Evolutionary conservation across 2,329 filamentous ascomycete species (phyloP).

Genomic region (Colletotrichum simmondsii): DNA sequence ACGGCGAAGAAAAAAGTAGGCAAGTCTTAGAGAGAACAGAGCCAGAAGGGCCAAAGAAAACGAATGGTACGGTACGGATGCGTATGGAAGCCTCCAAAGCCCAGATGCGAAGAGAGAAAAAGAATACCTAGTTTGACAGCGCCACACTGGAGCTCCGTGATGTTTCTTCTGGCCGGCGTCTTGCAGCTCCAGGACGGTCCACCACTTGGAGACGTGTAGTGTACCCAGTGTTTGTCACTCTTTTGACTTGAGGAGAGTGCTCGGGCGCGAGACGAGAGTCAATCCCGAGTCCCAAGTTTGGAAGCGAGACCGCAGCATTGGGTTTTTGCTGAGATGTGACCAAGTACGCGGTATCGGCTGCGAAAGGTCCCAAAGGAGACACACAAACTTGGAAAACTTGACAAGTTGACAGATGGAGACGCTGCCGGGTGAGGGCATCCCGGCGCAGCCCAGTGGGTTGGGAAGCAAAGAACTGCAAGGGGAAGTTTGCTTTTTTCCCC

Average conservation of each 20-base stretch:
- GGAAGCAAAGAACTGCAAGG: neutral
- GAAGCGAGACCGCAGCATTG: neutral
- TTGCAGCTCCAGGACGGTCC: slow-evolving; percentile 14
- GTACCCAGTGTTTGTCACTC: slow-evolving; percentile 14
- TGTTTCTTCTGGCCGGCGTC: slow-evolving; percentile 29
- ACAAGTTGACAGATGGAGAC: neutral
- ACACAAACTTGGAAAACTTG: neutral
- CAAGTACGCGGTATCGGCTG: neutral
- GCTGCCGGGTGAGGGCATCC: neutral
- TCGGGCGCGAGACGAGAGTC: neutral
- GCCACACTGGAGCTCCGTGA: slow-evolving; percentile 18
- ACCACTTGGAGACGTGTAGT: slow-evolving; percentile 1
- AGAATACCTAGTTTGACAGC: slow-evolving; percentile 19
- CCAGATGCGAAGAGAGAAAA: neutral
- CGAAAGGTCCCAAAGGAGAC: neutral
- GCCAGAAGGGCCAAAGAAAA: neutral
- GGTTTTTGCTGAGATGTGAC: neutral
- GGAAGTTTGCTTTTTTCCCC: slow-evolving; percentile 2
- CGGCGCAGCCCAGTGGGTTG: neutral
- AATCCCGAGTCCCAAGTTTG: neutral
- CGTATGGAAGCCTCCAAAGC: neutral
- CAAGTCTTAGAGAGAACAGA: neutral
- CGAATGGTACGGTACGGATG: neutral
- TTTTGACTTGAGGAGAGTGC: neutral
- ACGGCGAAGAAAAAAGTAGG: neutral